Percentiles rank a stretch among this genome's conserved stretches.
These are phyloP conservation scores for Neonectria hederae DNA, from an alignment of 2,329 filamentous ascomycete genomes.

Conservation along the genomic window DNA sequence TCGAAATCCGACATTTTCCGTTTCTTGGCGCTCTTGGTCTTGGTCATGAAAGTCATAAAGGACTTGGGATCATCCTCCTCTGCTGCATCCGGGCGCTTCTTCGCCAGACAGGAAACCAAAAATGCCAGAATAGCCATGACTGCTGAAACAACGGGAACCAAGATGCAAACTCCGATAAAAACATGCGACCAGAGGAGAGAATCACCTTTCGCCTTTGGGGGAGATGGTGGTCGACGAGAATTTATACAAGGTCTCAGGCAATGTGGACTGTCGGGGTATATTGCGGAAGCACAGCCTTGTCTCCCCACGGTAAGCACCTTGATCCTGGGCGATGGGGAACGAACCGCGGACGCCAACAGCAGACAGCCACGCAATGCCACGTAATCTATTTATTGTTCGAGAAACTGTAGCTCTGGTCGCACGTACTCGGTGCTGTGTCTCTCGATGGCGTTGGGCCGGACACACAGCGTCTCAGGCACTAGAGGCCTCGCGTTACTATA, in stretches of 20 bases:
- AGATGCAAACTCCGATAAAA: slow-evolving; percentile 6
- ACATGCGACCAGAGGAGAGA: not conserved
- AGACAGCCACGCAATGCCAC: slow-evolving; percentile 38
- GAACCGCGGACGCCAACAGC: slow-evolving; percentile 22
- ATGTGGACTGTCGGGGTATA: slow-evolving; percentile 22
- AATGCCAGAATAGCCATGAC: slow-evolving; percentile 38
- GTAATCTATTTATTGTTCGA: slow-evolving; percentile 25
- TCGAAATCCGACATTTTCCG: slow-evolving; percentile 26
- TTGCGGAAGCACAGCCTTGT: slow-evolving; percentile 28
- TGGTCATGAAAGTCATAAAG: slow-evolving; percentile 31
- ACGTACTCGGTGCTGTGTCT: slow-evolving; percentile 7
- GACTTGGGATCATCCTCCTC: slow-evolving; percentile 26
- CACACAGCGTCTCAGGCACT: slow-evolving; percentile 21
- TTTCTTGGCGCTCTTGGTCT: slow-evolving; percentile 26
- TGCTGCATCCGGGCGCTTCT: slow-evolving; percentile 18
- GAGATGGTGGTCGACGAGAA: slow-evolving; percentile 7
- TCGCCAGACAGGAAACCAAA: slow-evolving; percentile 35
- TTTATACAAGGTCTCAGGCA: slow-evolving; percentile 2
- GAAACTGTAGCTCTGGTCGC: slow-evolving; percentile 14
- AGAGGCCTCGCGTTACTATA: slow-evolving; percentile 29
- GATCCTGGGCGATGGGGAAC: slow-evolving; percentile 30
- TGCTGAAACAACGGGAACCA: slow-evolving; percentile 4
- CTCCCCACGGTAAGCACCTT: slow-evolving; percentile 21
- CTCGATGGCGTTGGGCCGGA: slow-evolving; percentile 22
- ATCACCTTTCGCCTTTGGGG: not conserved